Evolutionary conservation across 176 grass and related monocot species (phyloP), one percentile per base, ranked within the genome.

Genomic region (Bromus sterilis): DNA sequence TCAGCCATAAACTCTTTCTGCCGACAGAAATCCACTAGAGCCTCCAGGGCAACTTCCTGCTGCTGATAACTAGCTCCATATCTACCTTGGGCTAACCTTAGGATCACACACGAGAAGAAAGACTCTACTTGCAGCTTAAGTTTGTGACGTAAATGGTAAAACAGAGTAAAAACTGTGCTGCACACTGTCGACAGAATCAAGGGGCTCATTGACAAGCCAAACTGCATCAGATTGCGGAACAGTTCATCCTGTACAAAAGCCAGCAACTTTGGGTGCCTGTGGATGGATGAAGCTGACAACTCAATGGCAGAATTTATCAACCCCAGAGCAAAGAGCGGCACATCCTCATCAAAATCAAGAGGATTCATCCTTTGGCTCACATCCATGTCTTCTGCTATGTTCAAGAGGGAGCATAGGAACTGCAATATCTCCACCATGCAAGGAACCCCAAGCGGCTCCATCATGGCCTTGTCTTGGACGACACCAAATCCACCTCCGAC

Each of bases 361-460:
- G 82, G 84, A 82, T 82, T 99, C 5, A 89, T 87, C 85, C 92
- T 88, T 76, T 89, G 78, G 70, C 87, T 99, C 71, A 93, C 85
- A 58, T 93, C 89, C 67, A 93, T 95, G 71, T 99, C 93, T 42
- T 95, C 93, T 20, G 75, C 89, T 72, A 95, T 91, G 34, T 99
- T 99, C 86, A 99, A 81, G 48, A 99, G 93, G 68, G 96, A 99
- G 76, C 93, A 99, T 37, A 99, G 73, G 76, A 99, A 95, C 41
- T 99, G 90, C 40, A 99, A 85, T 88, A 99, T 93, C 87, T 99
- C 96, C 80, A 99, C 82, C 89, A 99, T 93, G 80, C 93, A 99
- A 77, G 93, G 77, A 86, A 95, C 86, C 34, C 96, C 96, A 36
- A 91, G 89, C 0, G 83, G 89, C 28, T 95, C 88, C 41, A 82